phyloP scores from a whole-genome alignment of 2,329 filamentous ascomycete genomes.

The Fusarium multiceps region DNA sequence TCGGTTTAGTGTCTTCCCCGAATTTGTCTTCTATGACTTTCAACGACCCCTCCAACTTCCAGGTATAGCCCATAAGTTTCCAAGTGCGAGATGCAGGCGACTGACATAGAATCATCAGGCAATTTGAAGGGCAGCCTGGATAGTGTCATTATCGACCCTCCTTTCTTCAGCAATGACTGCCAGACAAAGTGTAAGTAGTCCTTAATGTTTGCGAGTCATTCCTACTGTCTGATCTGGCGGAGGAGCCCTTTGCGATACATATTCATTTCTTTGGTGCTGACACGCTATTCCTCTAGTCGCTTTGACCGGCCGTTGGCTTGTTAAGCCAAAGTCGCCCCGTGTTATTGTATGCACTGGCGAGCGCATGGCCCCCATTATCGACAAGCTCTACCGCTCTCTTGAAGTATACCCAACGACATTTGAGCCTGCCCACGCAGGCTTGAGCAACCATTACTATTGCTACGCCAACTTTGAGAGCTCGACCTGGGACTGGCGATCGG shows the following conservation, averaged over 20 bases:
- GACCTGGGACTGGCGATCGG: conserved; percentile 57
- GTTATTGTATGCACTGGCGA: conserved; percentile 82
- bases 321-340: conserved; percentile 56
- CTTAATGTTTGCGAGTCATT: not conserved
- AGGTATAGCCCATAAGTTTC: conserved; percentile 49
- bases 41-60: conserved; percentile 74
- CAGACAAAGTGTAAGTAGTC: conserved; percentile 74
- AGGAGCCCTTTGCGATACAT: not conserved
- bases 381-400: conserved; percentile 73
- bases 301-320: conserved; percentile 79
- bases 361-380: conserved; percentile 74
- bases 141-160: conserved; percentile 79
- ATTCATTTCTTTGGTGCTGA: conserved; percentile 22
- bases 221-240: not conserved
- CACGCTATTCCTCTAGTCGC: conserved; percentile 63
- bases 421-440: conserved; percentile 74
- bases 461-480: conserved; percentile 81
- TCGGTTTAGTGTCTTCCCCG: conserved; percentile 78
- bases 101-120: conserved; percentile 46
- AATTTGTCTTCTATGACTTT: conserved; percentile 82
- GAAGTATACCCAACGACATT: conserved; percentile 74
- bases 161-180: conserved; percentile 83
- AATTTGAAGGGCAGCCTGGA: conserved; percentile 73
- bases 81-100: not conserved
- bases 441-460: conserved; percentile 85